Base-by-base conservation (phyloP, 2,329 filamentous ascomycete species). In the Paracorniculantispora psalliotae region DNA sequence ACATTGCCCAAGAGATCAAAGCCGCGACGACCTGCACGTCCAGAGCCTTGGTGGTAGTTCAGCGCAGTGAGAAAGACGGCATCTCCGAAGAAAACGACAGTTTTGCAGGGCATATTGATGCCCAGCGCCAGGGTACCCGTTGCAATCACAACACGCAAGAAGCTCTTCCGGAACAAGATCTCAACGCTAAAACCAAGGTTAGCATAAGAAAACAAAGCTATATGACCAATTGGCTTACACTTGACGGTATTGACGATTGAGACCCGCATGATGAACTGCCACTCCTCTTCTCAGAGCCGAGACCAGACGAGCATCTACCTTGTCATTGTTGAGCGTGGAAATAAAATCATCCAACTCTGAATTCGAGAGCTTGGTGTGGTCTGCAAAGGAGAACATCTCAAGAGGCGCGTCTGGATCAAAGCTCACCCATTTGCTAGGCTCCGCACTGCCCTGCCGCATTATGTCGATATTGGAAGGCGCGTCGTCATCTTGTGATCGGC, bases 41-140 rank as follows among this genome's bases (percentile, higher is more conserved):
- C 89, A 59, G 89, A 84, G 8, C 84, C 88, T 70, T 93, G 90
- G 9, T 88, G 83, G 70, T 88, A 93, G 69, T 90, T 91, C 54
- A 92, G 81, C 0, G 89, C 83, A 0, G 88, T 91, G 47, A 93
- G 73, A 67, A 83, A 91, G 3, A 89, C 78, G 0, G 86, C 90
- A 68, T 92, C 89, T 0, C 88, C 88, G 17, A 79, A 81, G 69
- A 93, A 93, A 1, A 91, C 83, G 0, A 92, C 88, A 1, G 89
- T 93, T 69, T 90, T 90, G 69, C 89, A 92, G 10, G 90, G 90
- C 87, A 91, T 90, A 65, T 91, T 93, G 75, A 93, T 88, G 75
- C 90, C 90, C 4, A 92, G 75, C 1, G 87, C 87, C 23, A 92
- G 79, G 0, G 89, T 92, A 1, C 88, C 89, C 1, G 89, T 92